These are phyloP conservation scores for Furcasterigmium sp. DNA, from an alignment of 2,329 filamentous ascomycete genomes.

Conservation along the genomic window DNA sequence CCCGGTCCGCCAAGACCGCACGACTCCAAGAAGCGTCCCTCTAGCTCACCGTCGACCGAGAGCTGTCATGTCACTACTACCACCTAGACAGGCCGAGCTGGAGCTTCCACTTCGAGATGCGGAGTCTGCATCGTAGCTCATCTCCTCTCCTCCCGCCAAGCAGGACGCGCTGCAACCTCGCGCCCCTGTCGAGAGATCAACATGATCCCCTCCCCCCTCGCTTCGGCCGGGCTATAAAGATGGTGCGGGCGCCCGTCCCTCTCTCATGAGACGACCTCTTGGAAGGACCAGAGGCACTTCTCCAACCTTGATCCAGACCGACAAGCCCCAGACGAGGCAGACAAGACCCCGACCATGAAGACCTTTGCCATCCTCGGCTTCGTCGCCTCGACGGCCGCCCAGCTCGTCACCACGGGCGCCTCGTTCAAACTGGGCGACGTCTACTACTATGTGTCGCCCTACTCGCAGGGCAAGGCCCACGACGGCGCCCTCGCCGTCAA, in stretches of 20 bases:
- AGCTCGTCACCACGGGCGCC: conserved; percentile 22
- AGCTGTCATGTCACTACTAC: too few species aligned
- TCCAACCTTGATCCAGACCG: neutral
- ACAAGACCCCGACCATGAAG: conserved; percentile 8
- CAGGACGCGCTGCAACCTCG: neutral
- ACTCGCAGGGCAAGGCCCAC: conserved; percentile 19
- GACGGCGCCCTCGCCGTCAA: conserved; percentile 8
- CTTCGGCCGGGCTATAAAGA: conserved; percentile 1
- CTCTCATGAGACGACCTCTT: neutral
- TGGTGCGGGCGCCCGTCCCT: conserved; percentile 1
- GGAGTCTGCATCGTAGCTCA: too few species aligned
- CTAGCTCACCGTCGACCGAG: too few species aligned
- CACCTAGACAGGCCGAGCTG: too few species aligned
- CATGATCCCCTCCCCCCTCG: neutral
- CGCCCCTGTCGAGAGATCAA: neutral
- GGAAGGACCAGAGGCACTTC: neutral
- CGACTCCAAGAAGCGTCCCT: neutral
- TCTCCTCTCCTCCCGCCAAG: too few species aligned
- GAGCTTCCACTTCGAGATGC: too few species aligned
- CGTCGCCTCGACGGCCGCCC: conserved; percentile 10
- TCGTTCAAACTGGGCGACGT: conserved; percentile 23
- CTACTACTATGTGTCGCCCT: conserved; percentile 28
- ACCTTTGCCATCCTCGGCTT: conserved; percentile 8
- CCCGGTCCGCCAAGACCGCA: neutral
- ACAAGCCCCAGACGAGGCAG: too few species aligned